Conservation (phyloP, 345 rosid species). For the Diplotaxis tenuifolia region DNA sequence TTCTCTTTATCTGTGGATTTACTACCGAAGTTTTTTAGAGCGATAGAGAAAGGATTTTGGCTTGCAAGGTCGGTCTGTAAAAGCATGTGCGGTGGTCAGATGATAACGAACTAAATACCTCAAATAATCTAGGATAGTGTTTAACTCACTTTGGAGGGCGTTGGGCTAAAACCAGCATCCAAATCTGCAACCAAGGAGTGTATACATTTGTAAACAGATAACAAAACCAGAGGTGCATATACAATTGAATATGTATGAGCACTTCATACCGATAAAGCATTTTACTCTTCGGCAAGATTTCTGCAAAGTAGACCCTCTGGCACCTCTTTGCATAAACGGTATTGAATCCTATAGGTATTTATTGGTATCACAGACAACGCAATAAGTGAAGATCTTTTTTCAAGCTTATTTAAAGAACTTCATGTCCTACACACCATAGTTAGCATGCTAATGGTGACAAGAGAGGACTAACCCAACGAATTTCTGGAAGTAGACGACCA, state of each 20-base stretch:
- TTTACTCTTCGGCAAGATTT: constrained; percentile 64
- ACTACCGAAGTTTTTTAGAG: constrained; percentile 56
- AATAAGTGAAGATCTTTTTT: not conserved
- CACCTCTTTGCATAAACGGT: constrained; percentile 71
- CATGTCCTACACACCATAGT: not conserved
- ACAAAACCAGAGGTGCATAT: not conserved
- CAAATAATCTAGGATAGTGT: not conserved
- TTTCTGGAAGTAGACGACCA: constrained; percentile 85
- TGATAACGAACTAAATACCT: not conserved
- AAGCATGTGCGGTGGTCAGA: constrained; percentile 1
- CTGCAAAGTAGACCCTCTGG: constrained; percentile 50
- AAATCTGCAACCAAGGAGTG: constrained; percentile 48
- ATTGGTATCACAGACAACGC: constrained; percentile 13
- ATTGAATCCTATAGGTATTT: constrained; percentile 44
- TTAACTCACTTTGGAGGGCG: constrained; percentile 57
- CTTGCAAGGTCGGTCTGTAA: constrained; percentile 68
- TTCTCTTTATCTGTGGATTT: constrained; percentile 42
- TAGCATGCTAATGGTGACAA: constrained; percentile 9
- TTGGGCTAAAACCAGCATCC: constrained; percentile 79
- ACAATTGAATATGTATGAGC: constrained; percentile 2
- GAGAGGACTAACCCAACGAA: constrained; percentile 61
- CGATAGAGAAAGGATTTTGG: constrained; percentile 50
- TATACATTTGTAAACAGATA: not conserved
- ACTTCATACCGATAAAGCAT: constrained; percentile 61
- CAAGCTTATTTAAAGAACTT: not conserved